Conservation (phyloP, 1,284 basidiomycete genomes). For the Microbotryum scabiosae region DNA sequence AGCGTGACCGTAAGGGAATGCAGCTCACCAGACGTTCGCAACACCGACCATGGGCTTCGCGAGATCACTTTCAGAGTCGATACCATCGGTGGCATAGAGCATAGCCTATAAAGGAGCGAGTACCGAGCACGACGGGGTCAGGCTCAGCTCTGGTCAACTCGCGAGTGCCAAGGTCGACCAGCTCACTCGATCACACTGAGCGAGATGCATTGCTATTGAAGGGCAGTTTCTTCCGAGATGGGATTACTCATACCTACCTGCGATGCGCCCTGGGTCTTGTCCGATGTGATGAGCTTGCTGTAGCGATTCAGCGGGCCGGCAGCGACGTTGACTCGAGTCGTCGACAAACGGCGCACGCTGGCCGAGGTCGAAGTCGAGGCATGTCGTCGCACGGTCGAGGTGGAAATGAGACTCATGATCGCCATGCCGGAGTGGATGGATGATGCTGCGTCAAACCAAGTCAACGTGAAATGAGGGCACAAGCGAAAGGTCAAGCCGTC, state of each 20-base stretch:
- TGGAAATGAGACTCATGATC: no score
- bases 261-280: constrained; percentile 86
- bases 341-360: not conserved
- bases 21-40: constrained; percentile 77
- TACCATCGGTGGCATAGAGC: constrained; percentile 89
- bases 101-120: constrained; percentile 57
- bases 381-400: not conserved
- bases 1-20: not conserved
- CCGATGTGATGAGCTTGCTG: constrained; percentile 71
- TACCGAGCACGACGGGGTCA: no score
- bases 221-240: not conserved
- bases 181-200: not conserved
- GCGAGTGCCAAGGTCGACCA: not conserved
- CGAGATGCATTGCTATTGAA: not conserved
- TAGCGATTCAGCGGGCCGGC: constrained; percentile 60
- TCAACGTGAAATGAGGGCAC: no score
- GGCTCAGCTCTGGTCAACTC: not conserved
- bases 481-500: no score
- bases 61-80: constrained; percentile 64
- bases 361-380: not conserved
- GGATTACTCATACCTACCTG: constrained; percentile 51
- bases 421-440: no score
- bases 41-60: constrained; percentile 93
- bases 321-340: constrained; percentile 1
- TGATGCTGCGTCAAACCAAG: no score